Base-by-base conservation (phyloP, 2,329 filamentous ascomycete species). In the Amphichorda felina region DNA sequence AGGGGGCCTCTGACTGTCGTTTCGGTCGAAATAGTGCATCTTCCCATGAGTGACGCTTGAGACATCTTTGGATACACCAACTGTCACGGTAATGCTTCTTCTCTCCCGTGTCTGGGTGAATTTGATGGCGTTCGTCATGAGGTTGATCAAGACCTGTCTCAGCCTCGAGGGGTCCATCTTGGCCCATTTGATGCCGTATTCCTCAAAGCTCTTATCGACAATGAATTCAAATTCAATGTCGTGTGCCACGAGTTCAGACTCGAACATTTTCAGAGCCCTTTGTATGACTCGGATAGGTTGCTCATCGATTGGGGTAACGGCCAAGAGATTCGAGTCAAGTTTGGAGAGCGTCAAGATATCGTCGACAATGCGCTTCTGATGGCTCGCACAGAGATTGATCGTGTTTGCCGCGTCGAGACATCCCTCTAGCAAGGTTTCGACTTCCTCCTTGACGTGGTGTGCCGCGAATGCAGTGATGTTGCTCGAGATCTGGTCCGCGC, bases 371-470 rank as follows among this genome's bases (percentile, higher is more conserved):
- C 75, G 66, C 58, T 83, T 83, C 54, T 88, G 80, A 56, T 85
- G 84, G 49, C 77, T 82, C 35, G 82, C 80, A 53, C 84, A 91
- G 11, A 88, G 64, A 16, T 78, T 77, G 50, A 89, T 88, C 1
- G 82, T 88, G 45, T 84, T 81, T n/a, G 82, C 79, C 6, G 83
- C 82, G 51, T 88, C 82, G 15, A 85, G 66, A 40, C 72, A 73
- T 24, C 59, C 61, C 15, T 74, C 69, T 16, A 78, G 44, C 7
- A 74, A 52, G 4, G 54, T 54, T 16, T 70, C 62, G 7, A 72
- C 50, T 45, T 68, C 54, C 42, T 69, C 31, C 51, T 61, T 46
- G 40, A 59, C 45, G 18, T 54, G 45, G 4, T 50, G 50, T 3
- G 53, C 45, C 14, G 55, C 56, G 49, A 67, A 64, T 11, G 57